Evolutionary conservation across 169 alveolate genomes (phyloP).

Genomic region (Plasmodium sp.): DNA sequence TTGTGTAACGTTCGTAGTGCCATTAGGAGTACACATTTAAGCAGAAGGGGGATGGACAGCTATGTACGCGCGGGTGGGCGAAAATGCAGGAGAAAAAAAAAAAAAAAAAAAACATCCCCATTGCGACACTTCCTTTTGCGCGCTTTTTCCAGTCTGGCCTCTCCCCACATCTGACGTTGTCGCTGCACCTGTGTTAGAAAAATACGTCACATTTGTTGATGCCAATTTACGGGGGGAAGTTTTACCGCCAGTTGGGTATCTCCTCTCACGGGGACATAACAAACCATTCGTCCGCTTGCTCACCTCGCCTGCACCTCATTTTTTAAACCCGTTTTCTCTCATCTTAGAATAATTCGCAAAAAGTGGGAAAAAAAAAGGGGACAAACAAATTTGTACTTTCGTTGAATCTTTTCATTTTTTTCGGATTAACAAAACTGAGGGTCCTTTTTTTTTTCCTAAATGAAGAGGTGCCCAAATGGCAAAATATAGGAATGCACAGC

Average conservation of each 20-base stretch:
- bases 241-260: neutral
- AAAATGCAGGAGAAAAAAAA: neutral
- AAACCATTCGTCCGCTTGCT: neutral
- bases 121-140: neutral
- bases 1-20: neutral
- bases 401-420: neutral
- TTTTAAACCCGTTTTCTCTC: neutral
- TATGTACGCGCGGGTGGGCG: neutral
- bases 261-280: neutral
- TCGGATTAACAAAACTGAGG: neutral
- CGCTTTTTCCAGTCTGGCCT: neutral
- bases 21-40: neutral
- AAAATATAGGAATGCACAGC: neutral
- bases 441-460: neutral
- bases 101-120: neutral
- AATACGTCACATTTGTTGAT: neutral
- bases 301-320: neutral
- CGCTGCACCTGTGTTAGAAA: neutral
- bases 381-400: neutral
- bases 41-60: neutral
- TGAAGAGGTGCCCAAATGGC: neutral
- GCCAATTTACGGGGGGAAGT: neutral
- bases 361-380: neutral
- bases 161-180: neutral
- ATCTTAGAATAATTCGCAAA: neutral